Conservation (phyloP, 2,329 filamentous ascomycete species). For the Aspergillus flavus region DNA sequence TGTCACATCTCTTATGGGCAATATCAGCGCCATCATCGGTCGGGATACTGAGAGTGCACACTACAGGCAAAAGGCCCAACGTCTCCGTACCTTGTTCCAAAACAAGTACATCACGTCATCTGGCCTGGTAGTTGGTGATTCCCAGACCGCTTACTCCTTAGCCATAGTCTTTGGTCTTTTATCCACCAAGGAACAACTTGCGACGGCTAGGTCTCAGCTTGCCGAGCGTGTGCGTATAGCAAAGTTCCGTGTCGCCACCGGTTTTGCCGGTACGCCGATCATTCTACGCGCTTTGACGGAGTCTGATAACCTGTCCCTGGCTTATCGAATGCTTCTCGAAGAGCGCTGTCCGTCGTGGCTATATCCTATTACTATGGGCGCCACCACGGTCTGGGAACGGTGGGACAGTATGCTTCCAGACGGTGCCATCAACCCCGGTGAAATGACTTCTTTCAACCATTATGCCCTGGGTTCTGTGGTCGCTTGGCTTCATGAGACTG, state of each 20-base stretch:
- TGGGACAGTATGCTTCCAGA: conserved; percentile 47
- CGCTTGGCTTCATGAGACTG: too few species aligned
- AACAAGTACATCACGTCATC: conserved; percentile 31
- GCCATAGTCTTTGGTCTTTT: conserved; percentile 30
- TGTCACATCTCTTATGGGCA: conserved; percentile 32
- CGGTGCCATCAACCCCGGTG: conserved; percentile 42
- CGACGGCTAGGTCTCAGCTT: too few species aligned
- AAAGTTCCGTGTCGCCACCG: too few species aligned
- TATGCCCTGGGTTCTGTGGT: conserved; percentile 40
- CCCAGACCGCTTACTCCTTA: conserved; percentile 35
- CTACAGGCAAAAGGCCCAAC: conserved; percentile 19
- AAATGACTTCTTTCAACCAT: conserved; percentile 50
- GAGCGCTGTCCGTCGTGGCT: conserved; percentile 39
- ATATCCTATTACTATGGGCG: conserved; percentile 44
- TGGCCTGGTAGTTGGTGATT: conserved; percentile 32
- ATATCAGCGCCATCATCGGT: conserved; percentile 29
- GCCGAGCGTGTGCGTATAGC: too few species aligned
- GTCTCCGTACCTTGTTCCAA: conserved; percentile 26
- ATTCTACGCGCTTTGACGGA: too few species aligned
- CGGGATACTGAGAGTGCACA: conserved; percentile 26
- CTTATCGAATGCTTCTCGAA: conserved; percentile 46
- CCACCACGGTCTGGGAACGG: conserved; percentile 49
- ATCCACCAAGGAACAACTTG: not conserved
- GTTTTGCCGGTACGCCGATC: too few species aligned
- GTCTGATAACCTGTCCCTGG: conserved; percentile 1